phyloP scores from a whole-genome alignment of 805 yeast genomes.

The Metschnikowia shivogae region DNA sequence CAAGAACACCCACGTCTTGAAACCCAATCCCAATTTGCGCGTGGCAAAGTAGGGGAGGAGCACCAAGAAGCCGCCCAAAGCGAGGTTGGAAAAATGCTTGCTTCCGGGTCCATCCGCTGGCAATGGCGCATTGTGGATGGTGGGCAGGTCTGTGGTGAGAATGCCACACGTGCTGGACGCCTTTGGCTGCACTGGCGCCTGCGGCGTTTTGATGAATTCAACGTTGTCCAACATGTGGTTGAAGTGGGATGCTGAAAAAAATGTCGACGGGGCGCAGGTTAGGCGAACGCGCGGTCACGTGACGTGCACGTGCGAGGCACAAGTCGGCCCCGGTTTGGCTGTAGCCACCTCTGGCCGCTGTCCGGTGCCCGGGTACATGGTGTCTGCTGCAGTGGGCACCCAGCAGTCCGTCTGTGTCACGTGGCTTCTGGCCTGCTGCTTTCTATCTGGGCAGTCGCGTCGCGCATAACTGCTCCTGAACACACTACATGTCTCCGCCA shows the following conservation, averaged over 20 bases:
- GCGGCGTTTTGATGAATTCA: constrained; percentile 61
- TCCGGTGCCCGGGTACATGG: too few relatives aligned
- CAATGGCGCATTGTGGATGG: constrained; percentile 79
- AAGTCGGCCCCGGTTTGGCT: too few relatives aligned
- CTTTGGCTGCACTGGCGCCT: constrained; percentile 34
- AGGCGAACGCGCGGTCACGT: not conserved
- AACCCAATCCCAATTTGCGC: constrained; percentile 65
- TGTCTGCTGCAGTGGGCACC: too few relatives aligned
- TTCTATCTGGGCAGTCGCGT: not conserved
- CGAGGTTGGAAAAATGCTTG: constrained; percentile 63
- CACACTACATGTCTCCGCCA: constrained; percentile 3
- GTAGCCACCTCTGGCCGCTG: too few relatives aligned
- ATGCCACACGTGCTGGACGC: constrained; percentile 34
- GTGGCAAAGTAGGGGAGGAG: constrained; percentile 62
- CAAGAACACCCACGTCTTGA: constrained; percentile 62
- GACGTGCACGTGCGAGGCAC: not conserved
- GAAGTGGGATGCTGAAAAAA: not conserved
- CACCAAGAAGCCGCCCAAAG: constrained; percentile 46
- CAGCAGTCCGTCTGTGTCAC: too few relatives aligned
- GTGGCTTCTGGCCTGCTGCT: too few relatives aligned
- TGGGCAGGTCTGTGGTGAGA: constrained; percentile 47
- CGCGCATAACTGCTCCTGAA: not conserved
- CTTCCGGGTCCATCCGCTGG: constrained; percentile 93
- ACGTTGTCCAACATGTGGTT: constrained; percentile 37
- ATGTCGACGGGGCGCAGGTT: not conserved